phyloP scores from a whole-genome alignment of 208 protist species.

The Entamoeba invadens region DNA sequence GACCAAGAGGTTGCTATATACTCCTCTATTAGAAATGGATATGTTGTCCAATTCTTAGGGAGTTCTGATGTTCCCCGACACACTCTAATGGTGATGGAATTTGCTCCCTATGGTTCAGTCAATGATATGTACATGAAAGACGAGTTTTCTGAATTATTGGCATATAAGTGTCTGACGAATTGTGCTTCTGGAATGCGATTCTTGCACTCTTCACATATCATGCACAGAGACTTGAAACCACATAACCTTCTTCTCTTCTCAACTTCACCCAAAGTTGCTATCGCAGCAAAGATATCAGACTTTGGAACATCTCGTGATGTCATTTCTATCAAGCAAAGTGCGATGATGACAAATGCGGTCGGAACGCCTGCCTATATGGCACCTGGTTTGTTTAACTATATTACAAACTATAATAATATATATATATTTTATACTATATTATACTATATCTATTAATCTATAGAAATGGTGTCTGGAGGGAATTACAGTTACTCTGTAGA shows the following conservation, averaged over 20 bases:
- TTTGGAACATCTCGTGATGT: too few species aligned
- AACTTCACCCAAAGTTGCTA: too few species aligned
- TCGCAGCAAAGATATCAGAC: too few species aligned
- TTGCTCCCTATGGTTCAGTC: neutral
- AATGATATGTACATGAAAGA: neutral
- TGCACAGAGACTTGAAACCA: neutral
- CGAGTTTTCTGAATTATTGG: neutral
- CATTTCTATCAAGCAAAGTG: too few species aligned
- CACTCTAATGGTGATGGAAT: neutral
- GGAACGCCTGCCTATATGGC: neutral
- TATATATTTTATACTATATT: neutral
- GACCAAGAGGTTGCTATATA: neutral
- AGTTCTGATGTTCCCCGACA: neutral
- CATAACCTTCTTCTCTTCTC: neutral
- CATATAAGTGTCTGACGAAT: neutral
- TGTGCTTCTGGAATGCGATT: neutral
- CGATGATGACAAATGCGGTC: neutral
- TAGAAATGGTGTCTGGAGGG: constrained; percentile 29
- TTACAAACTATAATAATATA: neutral
- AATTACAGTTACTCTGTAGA: constrained; percentile 36
- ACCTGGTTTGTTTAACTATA: neutral
- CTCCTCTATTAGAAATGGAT: neutral
- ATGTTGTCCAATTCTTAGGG: neutral
- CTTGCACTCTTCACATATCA: neutral
- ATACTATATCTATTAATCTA: constrained; percentile 29